Conservation (phyloP, 352 stramenopile genomes). For the Labyrinthula sp. region DNA sequence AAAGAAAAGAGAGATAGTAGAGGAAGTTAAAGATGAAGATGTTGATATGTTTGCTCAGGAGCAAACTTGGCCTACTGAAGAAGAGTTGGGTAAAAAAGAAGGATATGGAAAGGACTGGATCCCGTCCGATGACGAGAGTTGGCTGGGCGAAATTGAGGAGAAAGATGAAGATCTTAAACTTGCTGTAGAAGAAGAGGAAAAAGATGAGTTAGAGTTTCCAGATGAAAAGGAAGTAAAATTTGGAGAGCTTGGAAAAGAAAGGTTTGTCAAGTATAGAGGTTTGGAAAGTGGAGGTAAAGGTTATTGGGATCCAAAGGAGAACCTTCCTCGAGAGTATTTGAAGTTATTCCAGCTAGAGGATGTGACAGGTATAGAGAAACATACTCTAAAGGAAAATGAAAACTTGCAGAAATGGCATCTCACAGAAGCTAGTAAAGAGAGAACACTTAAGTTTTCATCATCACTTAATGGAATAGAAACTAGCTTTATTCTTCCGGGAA, state of each 20-base stretch:
- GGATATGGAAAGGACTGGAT: constrained; percentile 21
- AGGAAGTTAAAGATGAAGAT: constrained; percentile 36
- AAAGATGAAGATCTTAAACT: constrained; percentile 19
- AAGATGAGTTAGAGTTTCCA: constrained; percentile 76
- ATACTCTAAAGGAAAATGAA: constrained; percentile 49
- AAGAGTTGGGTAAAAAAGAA: constrained; percentile 35
- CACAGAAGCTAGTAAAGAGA: constrained; percentile 1
- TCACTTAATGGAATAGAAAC: too few relatives aligned
- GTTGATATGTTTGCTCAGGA: constrained; percentile 69
- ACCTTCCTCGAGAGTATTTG: constrained; percentile 82
- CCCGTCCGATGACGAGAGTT: constrained; percentile 9
- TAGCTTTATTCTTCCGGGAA: constrained; percentile 67
- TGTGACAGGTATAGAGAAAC: constrained; percentile 74
- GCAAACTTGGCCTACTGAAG: constrained; percentile 85
- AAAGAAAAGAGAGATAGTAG: constrained; percentile 45
- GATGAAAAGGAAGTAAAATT: constrained; percentile 67
- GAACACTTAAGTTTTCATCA: constrained; percentile 7
- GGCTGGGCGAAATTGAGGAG: constrained; percentile 30
- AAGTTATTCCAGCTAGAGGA: constrained; percentile 85
- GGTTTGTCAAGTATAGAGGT: constrained; percentile 67
- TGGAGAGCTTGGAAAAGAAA: constrained; percentile 45
- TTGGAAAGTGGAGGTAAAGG: constrained; percentile 86
- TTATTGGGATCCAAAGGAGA: constrained; percentile 91
- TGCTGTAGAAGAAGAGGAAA: constrained; percentile 40
- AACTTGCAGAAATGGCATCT: constrained; percentile 11